These are phyloP conservation scores for Wallacemonas sp. DNA, from an alignment of 208 protist genomes.

Conservation along the genomic window DNA sequence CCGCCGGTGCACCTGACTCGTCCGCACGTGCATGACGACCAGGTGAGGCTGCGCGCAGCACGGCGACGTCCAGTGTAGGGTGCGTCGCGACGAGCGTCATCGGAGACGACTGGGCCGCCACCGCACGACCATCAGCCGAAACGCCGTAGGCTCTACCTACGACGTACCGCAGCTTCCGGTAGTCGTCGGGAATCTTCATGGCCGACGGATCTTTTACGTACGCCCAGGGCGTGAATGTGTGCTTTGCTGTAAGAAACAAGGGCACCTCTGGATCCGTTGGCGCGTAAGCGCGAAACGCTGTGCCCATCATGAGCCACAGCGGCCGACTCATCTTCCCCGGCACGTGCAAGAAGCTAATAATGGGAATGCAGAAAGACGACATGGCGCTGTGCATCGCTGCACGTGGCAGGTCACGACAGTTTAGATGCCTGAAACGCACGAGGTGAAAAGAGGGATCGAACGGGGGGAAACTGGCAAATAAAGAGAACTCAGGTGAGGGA, in stretches of 20 bases:
- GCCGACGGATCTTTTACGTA: constrained; percentile 42
- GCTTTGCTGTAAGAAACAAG: constrained; percentile 75
- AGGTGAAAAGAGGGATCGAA: too few species aligned
- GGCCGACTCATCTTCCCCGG: constrained; percentile 80
- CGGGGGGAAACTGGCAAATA: too few species aligned
- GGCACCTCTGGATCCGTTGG: not conserved
- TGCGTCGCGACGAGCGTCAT: constrained; percentile 46
- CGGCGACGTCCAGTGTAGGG: constrained; percentile 55
- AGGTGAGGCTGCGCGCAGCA: constrained; percentile 14
- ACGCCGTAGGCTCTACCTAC: constrained; percentile 40
- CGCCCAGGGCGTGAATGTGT: constrained; percentile 77
- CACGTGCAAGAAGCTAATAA: constrained; percentile 79
- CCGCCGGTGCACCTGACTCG: not conserved
- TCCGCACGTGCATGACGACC: not conserved
- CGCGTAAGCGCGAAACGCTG: constrained; percentile 39
- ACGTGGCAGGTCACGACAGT: not conserved
- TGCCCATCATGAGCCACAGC: constrained; percentile 86
- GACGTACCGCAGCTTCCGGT: constrained; percentile 68
- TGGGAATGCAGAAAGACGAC: constrained; percentile 21
- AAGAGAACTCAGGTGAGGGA: too few species aligned
- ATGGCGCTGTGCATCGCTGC: too few species aligned
- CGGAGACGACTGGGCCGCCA: constrained; percentile 17
- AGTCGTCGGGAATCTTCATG: constrained; percentile 80
- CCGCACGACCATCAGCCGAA: constrained; percentile 15
- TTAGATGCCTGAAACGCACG: too few species aligned